Evolutionary conservation across 164 flowering plant genomes (phyloP).

Genomic region (Aristolochia contorta): DNA sequence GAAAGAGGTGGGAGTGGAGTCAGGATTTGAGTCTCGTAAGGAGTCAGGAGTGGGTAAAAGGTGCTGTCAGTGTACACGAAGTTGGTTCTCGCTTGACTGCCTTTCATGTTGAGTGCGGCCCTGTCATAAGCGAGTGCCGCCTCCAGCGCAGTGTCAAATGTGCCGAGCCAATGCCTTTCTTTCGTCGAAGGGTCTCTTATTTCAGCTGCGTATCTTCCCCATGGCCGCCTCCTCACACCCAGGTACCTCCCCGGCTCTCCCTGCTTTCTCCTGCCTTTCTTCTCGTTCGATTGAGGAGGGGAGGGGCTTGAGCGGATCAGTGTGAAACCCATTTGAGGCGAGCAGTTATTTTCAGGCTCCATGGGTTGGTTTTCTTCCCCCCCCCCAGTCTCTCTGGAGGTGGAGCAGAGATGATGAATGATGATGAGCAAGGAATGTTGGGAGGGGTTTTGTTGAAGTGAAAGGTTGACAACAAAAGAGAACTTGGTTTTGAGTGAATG

Average conservation of each 20-base stretch:
- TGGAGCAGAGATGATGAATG: constrained; percentile 9
- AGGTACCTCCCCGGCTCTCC: constrained; percentile 86
- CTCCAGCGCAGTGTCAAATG: constrained; percentile 95
- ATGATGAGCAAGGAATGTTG: constrained; percentile 5
- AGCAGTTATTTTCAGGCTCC: constrained; percentile 12
- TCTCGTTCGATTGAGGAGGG: constrained; percentile 5
- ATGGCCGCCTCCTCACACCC: constrained; percentile 83
- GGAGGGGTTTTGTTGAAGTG: background rate
- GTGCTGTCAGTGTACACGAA: constrained; percentile 60
- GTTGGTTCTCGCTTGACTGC: constrained; percentile 89
- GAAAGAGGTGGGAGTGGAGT: constrained; percentile 13
- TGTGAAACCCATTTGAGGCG: constrained; percentile 32
- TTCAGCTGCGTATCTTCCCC: constrained; percentile 97
- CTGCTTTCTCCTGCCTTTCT: constrained; percentile 55
- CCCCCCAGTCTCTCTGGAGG: constrained; percentile 29
- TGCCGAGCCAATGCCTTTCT: constrained; percentile 95
- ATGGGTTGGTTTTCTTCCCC: constrained; percentile 18
- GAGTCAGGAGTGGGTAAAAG: constrained; percentile 36
- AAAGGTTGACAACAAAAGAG: background rate
- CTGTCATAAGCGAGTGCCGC: constrained; percentile 97
- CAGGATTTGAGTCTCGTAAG: constrained; percentile 33
- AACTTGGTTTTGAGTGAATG: constrained; percentile 8
- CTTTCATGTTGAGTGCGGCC: constrained; percentile 93
- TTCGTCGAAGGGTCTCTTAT: constrained; percentile 92
- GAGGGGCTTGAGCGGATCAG: constrained; percentile 37